Conservation (phyloP, 2,329 filamentous ascomycete genomes). For the Atkinsonella hypoxylon region DNA sequence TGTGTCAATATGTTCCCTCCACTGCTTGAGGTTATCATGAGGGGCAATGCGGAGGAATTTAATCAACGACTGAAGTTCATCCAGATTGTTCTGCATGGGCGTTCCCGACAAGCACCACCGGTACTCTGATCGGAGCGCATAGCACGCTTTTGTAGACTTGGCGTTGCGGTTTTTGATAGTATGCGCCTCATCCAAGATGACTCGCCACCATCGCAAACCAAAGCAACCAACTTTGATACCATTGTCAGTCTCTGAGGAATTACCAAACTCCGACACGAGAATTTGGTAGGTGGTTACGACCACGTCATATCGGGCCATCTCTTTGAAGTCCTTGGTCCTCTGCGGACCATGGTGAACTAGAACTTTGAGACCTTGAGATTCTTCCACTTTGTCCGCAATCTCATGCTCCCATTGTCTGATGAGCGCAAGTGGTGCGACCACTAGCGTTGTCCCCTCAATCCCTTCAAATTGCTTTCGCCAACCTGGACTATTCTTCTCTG, state of each 20-base stretch:
- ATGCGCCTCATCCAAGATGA: conserved; percentile 93
- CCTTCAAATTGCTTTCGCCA: conserved; percentile 58
- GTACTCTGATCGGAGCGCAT: conserved; percentile 72
- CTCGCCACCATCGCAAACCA: conserved; percentile 85
- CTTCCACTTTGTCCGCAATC: conserved; percentile 68
- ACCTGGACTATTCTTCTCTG: conserved; percentile 40
- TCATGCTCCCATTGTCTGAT: conserved; percentile 97
- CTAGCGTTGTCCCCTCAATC: conserved; percentile 69
- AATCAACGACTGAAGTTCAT: conserved; percentile 88
- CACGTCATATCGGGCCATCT: conserved; percentile 78
- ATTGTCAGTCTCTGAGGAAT: conserved; percentile 48
- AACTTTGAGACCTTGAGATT: conserved; percentile 61
- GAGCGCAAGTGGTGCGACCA: conserved; percentile 83
- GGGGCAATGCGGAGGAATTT: conserved; percentile 87
- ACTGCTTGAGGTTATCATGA: conserved; percentile 73
- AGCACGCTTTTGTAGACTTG: conserved; percentile 89
- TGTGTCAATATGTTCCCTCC: conserved; percentile 82
- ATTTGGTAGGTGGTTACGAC: conserved; percentile 97
- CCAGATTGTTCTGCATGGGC: conserved; percentile 95
- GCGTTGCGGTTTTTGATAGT: conserved; percentile 98
- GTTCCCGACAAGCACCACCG: conserved; percentile 95
- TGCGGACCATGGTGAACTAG: conserved; percentile 84
- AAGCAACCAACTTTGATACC: conserved; percentile 72
- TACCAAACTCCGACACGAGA: conserved; percentile 77
- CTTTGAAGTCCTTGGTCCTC: conserved; percentile 65